phyloP scores from a whole-genome alignment of 345 rosid species.

The Eucalyptus marginata region DNA sequence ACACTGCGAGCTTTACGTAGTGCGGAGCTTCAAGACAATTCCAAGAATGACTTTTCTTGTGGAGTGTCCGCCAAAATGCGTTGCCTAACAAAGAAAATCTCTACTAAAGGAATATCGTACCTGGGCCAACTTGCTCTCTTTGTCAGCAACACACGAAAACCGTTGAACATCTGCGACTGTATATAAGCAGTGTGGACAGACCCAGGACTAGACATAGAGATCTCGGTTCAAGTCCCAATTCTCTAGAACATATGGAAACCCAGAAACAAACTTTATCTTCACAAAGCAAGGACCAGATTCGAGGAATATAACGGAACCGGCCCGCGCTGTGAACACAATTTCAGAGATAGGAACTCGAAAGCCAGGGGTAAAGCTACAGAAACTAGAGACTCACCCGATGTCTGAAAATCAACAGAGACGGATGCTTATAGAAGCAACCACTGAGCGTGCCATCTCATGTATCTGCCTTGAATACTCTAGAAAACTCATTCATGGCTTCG shows the following conservation, averaged over 20 bases:
- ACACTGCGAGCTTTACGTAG: not conserved
- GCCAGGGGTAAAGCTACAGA: not conserved
- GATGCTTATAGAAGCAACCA: not conserved
- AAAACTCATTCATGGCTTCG: not conserved
- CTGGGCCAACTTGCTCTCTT: not conserved
- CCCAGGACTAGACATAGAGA: not conserved
- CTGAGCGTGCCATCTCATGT: not conserved
- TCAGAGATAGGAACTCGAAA: not conserved
- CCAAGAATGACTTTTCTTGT: not conserved
- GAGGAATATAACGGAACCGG: too few species aligned
- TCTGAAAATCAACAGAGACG: not conserved
- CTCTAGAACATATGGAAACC: not conserved
- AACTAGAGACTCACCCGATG: not conserved
- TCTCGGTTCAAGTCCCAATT: not conserved
- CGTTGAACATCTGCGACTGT: not conserved
- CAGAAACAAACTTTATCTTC: not conserved
- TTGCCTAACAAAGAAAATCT: not conserved
- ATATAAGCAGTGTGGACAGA: not conserved
- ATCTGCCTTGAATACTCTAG: not conserved
- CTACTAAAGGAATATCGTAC: not conserved
- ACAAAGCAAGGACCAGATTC: too few species aligned
- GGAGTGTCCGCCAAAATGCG: not conserved
- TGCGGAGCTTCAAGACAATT: not conserved
- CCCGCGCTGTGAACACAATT: too few species aligned
- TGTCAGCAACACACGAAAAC: not conserved